A percentile compares a stretch with the other conserved stretches of the same genome.
Evolutionary conservation across 805 yeast genomes (phyloP).

Genomic region (Ogataea degrootiae): DNA sequence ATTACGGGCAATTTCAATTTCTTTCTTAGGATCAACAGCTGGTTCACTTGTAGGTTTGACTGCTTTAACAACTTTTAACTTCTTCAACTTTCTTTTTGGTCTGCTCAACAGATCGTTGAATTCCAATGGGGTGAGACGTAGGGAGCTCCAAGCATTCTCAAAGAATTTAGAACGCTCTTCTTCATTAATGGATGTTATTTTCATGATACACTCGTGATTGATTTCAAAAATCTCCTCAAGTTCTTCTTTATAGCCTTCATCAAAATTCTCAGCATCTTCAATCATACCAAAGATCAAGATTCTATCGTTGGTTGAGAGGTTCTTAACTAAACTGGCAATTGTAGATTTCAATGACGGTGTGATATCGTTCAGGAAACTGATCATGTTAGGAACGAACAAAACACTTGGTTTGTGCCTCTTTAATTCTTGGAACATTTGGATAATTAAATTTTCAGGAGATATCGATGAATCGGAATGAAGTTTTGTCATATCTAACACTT

Average conservation of each 20-base stretch:
- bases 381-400: constrained; percentile 75
- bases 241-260: constrained; percentile 35
- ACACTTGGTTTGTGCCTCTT: constrained; percentile 86
- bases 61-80: constrained; percentile 28
- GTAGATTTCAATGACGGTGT: constrained; percentile 69
- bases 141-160: constrained; percentile 43
- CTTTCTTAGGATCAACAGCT: constrained; percentile 26
- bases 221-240: constrained; percentile 56
- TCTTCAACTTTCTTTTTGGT: constrained; percentile 44
- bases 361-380: constrained; percentile 67
- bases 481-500: constrained; percentile 75
- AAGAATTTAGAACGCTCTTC: constrained; percentile 57
- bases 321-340: constrained; percentile 61
- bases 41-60: constrained; percentile 3
- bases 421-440: constrained; percentile 83
- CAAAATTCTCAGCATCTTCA: constrained; percentile 30
- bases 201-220: constrained; percentile 42
- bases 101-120: constrained; percentile 61
- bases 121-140: constrained; percentile 64
- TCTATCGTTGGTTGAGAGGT: constrained; percentile 66
- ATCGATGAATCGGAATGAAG: constrained; percentile 73
- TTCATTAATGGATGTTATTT: constrained; percentile 36
- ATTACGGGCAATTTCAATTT: constrained; percentile 35
- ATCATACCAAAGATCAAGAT: constrained; percentile 72
- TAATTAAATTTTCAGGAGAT: constrained; percentile 77